Evolutionary conservation across 2,329 filamentous ascomycete species (phyloP), one percentile per base, ranked within the genome.

Genomic region (Neophaeococcomyces aloes): DNA sequence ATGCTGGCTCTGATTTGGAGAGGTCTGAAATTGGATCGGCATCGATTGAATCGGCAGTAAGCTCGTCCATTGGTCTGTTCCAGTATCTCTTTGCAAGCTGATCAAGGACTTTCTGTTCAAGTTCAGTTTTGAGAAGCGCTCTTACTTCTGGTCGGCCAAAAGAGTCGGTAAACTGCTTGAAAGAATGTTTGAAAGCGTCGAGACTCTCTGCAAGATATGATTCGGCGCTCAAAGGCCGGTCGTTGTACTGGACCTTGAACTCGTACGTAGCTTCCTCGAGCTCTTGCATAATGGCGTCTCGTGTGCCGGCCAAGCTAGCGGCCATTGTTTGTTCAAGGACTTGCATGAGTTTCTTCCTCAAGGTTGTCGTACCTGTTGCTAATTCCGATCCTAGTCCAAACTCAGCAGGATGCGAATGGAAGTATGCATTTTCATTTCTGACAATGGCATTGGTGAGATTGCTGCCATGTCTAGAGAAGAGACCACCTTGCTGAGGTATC

Each of bases 201-300:
- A 98, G 69, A 53, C 85, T 94, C 62, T 96, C 91, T 2, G 91
- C 91, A 30, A 98, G 75, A 60, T 98, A 98, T 3, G 89, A 94
- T 61, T 98, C 91, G 2, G 91, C 91, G 39, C 86, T 94, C 29
- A 98, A 70, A 1, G 89, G 86, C 5, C 91, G 80, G 61, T 98
- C 91, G 58, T 98, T 98, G 67, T 98, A 98, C 62, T 98, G 93
- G 4, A 98, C 91, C 62, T 98, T 98, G 72, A 94, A 98, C 64
- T 98, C 89, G 59, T 98, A 98, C 0, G 86, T 89, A 2, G 91
- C 88, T 64, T 98, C 91, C 57, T 95, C 89, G 0, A 98, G 76
- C 62, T 98, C 91, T 60, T 94, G 86, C 49, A 83, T 82, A 53
- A 98, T 95, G 7, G 87, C 86, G 59, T 95, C 86, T 55, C 84